A percentile compares a stretch with the other conserved stretches of the same genome.
Evolutionary conservation across 495 filamentous ascomycete species (phyloP).

Genomic region (Tuber calosporum): DNA sequence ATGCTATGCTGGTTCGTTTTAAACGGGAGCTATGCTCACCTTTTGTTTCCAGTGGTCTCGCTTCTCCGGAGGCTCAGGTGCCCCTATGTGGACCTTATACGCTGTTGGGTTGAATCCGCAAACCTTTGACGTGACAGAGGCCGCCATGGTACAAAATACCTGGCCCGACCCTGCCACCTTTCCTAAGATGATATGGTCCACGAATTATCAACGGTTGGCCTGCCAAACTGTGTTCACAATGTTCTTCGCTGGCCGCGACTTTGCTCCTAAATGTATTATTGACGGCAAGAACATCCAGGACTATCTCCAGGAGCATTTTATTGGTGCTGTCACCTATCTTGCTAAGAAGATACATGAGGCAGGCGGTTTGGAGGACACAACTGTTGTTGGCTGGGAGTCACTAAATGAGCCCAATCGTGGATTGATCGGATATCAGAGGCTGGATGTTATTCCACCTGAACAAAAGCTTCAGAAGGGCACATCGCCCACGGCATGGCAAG

Average conservation of each 20-base stretch:
- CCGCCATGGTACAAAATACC: slow-evolving; percentile 89
- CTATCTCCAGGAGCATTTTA: slow-evolving; percentile 81
- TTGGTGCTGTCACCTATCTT: slow-evolving; percentile 69
- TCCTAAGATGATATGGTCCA: slow-evolving; percentile 99
- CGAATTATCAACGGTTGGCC: slow-evolving; percentile 74
- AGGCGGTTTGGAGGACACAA: slow-evolving; percentile 75
- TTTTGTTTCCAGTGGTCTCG: slow-evolving; percentile 68
- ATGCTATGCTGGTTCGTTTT: not conserved
- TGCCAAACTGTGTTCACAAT: slow-evolving; percentile 68
- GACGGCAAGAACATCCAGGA: slow-evolving; percentile 95
- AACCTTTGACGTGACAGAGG: slow-evolving; percentile 77
- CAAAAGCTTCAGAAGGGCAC: slow-evolving; percentile 91
- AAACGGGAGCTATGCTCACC: slow-evolving; percentile 6
- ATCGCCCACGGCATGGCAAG: slow-evolving; percentile 89
- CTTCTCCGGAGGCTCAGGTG: slow-evolving; percentile 87
- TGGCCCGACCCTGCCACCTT: slow-evolving; percentile 80
- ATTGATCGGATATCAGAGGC: slow-evolving; percentile 74
- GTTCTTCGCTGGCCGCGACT: slow-evolving; percentile 77
- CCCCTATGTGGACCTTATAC: slow-evolving; percentile 96
- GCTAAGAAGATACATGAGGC: slow-evolving; percentile 82
- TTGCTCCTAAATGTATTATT: slow-evolving; percentile 92
- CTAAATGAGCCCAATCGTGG: slow-evolving; percentile 92
- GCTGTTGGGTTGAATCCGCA: slow-evolving; percentile 83
- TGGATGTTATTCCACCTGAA: slow-evolving; percentile 72
- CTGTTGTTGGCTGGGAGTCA: slow-evolving; percentile 92